Evolutionary conservation across 164 flowering plant genomes (phyloP), one percentile per base, ranked within the genome.

Genomic region (Nelumbo lutea): DNA sequence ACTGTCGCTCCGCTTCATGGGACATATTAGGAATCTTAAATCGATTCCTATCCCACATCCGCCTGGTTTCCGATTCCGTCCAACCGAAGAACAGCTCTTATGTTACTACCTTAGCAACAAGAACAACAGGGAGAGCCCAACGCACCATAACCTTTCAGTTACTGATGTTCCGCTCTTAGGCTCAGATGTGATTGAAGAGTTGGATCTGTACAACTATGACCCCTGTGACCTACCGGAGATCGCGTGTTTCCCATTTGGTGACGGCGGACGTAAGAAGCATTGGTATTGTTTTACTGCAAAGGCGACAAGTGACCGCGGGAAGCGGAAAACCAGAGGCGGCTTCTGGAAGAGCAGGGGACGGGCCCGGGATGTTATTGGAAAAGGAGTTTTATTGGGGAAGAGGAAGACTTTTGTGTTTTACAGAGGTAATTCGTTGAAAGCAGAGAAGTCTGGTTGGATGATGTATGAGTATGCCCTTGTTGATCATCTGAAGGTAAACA

Each of bases 41-140:
- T 8, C 69, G 60, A 2, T 61, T 51, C 40, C 68, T 48, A 10
- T 48, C 43, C 45, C 73, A 1, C 73, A 84, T 1, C 86, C 85
- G 3, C 88, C 86, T 0, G 93, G 90, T 62, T 80, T 78, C 65
- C 78, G 79, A 63, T 88, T 88, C 73, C 70, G 53, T 65, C 92
- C 89, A 0, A 80, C 88, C 8, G 83, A 81, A 2, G 76, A 83
- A 9, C 82, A 85, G 48, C 79, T 86, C 41, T 65, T 85, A 70
- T 10, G 66, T 66, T 68, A 70, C 80, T 86, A 86, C 72, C 83
- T 88, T 59, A 58, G 65, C 38, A 27, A 51, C 60, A 85, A 85
- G 73, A 86, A 83, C 79, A n/a, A 4, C 57, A 9, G 14, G 1
- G 14, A 11, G 4, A 11, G 14, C 27, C 27, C 27, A 27, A 27